These are phyloP conservation scores for Cladophialophora immunda DNA, from an alignment of 2,329 filamentous ascomycete genomes.

Conservation along the genomic window DNA sequence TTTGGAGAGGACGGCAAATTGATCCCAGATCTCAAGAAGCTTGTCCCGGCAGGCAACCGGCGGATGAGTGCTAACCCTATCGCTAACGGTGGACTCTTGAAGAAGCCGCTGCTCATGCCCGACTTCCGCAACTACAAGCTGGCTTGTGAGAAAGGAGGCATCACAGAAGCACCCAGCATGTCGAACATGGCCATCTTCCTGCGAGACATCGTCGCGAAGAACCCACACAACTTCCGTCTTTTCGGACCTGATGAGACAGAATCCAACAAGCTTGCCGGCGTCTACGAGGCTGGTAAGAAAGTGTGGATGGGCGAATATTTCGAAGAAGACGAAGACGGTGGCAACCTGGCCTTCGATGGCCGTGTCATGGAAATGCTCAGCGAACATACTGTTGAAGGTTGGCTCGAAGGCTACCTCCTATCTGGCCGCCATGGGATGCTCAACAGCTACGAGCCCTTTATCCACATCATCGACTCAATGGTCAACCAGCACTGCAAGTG, in stretches of 20 bases:
- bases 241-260: slow-evolving; percentile 84
- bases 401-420: slow-evolving; percentile 80
- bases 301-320: slow-evolving; percentile 83
- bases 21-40: slow-evolving; percentile 67
- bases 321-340: slow-evolving; percentile 76
- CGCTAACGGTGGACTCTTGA: slow-evolving; percentile 73
- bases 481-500: slow-evolving; percentile 88
- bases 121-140: slow-evolving; percentile 75
- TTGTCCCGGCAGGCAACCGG: slow-evolving; percentile 71
- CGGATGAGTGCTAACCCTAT: slow-evolving; percentile 83
- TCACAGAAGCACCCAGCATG: slow-evolving; percentile 70
- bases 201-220: slow-evolving; percentile 71
- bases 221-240: slow-evolving; percentile 74
- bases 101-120: slow-evolving; percentile 73
- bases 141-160: slow-evolving; percentile 68
- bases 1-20: slow-evolving; percentile 72
- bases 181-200: slow-evolving; percentile 72
- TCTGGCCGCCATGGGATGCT: slow-evolving; percentile 78
- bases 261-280: slow-evolving; percentile 77
- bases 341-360: slow-evolving; percentile 73
- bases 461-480: slow-evolving; percentile 85
- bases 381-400: slow-evolving; percentile 81
- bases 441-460: slow-evolving; percentile 84
- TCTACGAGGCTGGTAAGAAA: slow-evolving; percentile 79
- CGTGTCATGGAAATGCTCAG: slow-evolving; percentile 86